Evolutionary conservation across 129 eudicot species (phyloP).

Genomic region (Flaveria ramosissima): DNA sequence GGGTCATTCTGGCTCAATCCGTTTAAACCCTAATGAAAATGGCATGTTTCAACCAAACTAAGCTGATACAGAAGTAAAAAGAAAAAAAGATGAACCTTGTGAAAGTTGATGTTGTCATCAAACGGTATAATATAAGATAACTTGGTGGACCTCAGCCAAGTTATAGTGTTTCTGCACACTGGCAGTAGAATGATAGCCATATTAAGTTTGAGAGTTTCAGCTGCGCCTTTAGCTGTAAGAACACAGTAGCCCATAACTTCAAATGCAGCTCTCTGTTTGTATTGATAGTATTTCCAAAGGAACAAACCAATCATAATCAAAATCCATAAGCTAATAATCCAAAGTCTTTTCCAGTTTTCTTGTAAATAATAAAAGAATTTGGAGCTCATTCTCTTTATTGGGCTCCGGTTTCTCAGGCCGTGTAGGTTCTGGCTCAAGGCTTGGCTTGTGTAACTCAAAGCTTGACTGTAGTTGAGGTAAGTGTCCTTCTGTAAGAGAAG

Average conservation of each 20-base stretch:
- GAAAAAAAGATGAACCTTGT: constrained; percentile 53
- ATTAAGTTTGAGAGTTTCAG: constrained; percentile 88
- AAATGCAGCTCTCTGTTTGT: constrained; percentile 72
- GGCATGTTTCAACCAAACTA: neutral
- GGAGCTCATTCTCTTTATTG: constrained; percentile 60
- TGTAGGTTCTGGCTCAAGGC: constrained; percentile 92
- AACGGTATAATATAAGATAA: constrained; percentile 66
- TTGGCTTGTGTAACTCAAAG: constrained; percentile 98
- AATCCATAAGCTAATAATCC: constrained; percentile 80
- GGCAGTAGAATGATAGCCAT: constrained; percentile 93
- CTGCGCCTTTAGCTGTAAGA: constrained; percentile 94
- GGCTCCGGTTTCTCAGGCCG: constrained; percentile 64
- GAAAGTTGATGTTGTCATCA: constrained; percentile 98
- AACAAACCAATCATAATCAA: constrained; percentile 76
- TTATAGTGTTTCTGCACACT: constrained; percentile 88
- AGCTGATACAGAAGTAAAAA: neutral
- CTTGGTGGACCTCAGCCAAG: constrained; percentile 93
- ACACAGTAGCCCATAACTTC: constrained; percentile 94
- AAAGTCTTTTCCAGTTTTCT: constrained; percentile 89
- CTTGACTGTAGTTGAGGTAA: constrained; percentile 94
- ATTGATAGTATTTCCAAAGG: constrained; percentile 81
- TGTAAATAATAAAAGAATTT: constrained; percentile 60
- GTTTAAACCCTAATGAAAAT: neutral
- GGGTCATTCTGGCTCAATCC: neutral
- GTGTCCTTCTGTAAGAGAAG: constrained; percentile 93